These are phyloP conservation scores for Ganoderma meredithae DNA, from an alignment of 1,284 basidiomycete species.

Conservation along the genomic window DNA sequence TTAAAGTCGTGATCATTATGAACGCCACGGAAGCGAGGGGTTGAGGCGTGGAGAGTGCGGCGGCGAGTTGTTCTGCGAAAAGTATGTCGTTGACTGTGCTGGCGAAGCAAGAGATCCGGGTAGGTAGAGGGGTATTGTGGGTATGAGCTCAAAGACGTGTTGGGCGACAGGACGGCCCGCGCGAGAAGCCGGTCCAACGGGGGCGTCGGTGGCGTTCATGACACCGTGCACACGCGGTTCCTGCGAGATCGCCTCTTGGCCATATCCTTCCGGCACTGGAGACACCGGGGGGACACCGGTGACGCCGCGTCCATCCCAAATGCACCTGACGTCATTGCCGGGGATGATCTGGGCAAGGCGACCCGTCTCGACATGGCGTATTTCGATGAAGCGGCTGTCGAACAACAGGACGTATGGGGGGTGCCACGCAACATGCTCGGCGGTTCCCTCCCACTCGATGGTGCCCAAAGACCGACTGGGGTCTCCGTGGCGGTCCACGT, in stretches of 20 bases:
- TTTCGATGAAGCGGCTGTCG: constrained; percentile 92
- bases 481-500: constrained; percentile 88
- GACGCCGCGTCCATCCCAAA: constrained; percentile 84
- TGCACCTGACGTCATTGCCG: constrained; percentile 82
- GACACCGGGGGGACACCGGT: constrained; percentile 48
- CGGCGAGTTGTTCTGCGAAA: constrained; percentile 62
- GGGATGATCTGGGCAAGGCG: constrained; percentile 90
- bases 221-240: constrained; percentile 80
- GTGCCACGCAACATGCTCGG: constrained; percentile 88
- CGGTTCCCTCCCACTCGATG: constrained; percentile 96
- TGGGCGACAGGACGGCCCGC: constrained; percentile 60
- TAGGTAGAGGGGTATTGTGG: constrained; percentile 75
- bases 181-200: constrained; percentile 42
- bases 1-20: constrained; percentile 19
- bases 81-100: constrained; percentile 64
- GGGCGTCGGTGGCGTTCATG: constrained; percentile 66
- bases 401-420: constrained; percentile 92
- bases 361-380: constrained; percentile 87
- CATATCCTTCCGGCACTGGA: constrained; percentile 49
- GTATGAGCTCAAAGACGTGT: constrained; percentile 83
- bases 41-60: constrained; percentile 60
- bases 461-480: constrained; percentile 76
- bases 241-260: constrained; percentile 58
- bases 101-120: constrained; percentile 71
- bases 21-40: constrained; percentile 44